Evolutionary conservation across 2,329 filamentous ascomycete species (phyloP), one percentile per base, ranked within the genome.

Genomic region (Fusarium austroafricanum): DNA sequence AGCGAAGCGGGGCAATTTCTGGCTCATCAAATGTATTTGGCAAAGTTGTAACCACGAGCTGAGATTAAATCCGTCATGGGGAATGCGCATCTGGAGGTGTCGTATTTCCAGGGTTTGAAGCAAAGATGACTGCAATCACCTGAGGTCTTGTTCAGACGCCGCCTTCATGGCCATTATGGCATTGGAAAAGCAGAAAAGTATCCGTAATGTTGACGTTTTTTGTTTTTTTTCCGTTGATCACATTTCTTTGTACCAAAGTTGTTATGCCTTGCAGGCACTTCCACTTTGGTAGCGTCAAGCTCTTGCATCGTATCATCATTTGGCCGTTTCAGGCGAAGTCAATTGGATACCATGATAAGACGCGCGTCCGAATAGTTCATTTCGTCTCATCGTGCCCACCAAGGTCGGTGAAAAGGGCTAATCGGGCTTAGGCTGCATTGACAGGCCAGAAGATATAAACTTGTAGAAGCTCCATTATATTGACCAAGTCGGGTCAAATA

Each of bases 261-360:
- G 40, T 37, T 39, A 49, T 47, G n/a, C 37, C 44, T 29, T 55
- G 23, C 21, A 40, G 29, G 33, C 52, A 28, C 31, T 65, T 46
- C 28, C 59, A 45, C 44, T 33, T 42, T 21, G 17, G 26, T 44
- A 44, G 20, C 14, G 23, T 37, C 26, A 3, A 46, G 15, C 14
- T 20, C 37, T 43, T n/a, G 2, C 12, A 15, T 17, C 17, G n/a
- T 44, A 26, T 38, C 12, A 46, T 46, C 18, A 35, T 14, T 39
- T 12, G 15, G 21, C 46, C 35, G 51, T 43, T 54, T 40, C 40
- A 33, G 20, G 40, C 21, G 40, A 47, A 23, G 45, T 29, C 35
- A 28, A 18, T 35, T 39, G n/a, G 37, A 6, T 11, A 17, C 18
- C 18, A 18, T 23, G 47, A 31, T 31, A 42, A 21, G 9, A 33